These are phyloP conservation scores for Trichosporon sp. DNA, from an alignment of 1,284 basidiomycete genomes.

Conservation along the genomic window DNA sequence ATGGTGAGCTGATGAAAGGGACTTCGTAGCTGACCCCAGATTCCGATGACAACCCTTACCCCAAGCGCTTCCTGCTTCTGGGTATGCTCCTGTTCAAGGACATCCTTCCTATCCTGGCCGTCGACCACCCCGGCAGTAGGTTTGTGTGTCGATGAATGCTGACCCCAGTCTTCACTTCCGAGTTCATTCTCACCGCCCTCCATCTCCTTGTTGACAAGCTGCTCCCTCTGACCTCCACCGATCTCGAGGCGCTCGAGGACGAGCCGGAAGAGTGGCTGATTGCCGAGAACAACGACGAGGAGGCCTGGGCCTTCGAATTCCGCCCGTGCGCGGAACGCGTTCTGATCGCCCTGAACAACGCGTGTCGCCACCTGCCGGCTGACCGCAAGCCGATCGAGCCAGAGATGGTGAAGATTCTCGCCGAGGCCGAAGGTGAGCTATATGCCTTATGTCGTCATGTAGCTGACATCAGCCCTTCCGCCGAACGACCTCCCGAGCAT, in stretches of 20 bases:
- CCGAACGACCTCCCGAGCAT: conserved; percentile 60
- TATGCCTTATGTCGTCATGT: background rate
- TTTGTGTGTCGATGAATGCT: background rate
- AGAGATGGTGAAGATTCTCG: conserved; percentile 60
- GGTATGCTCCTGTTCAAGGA: conserved; percentile 86
- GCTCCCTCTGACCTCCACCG: conserved; percentile 70
- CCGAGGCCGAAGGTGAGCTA: conserved; percentile 53
- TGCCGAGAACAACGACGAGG: conserved; percentile 69
- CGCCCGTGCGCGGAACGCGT: conserved; percentile 82
- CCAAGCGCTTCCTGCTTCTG: conserved; percentile 66
- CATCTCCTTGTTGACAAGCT: conserved; percentile 72
- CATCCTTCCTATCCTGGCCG: conserved; percentile 45
- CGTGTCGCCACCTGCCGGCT: conserved; percentile 60
- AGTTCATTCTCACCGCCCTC: conserved; percentile 74
- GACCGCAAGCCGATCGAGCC: conserved; percentile 58
- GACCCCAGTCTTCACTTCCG: conserved; percentile 61
- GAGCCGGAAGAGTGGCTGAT: conserved; percentile 90
- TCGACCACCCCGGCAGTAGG: conserved; percentile 45
- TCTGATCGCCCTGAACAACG: conserved; percentile 68
- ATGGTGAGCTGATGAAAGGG: conserved; percentile 37
- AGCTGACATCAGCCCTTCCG: conserved; percentile 28
- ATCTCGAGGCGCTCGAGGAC: conserved; percentile 71
- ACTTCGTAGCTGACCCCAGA: conserved; percentile 22
- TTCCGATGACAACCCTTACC: conserved; percentile 37
- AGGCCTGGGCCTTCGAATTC: conserved; percentile 83